Percentiles rank a stretch among this genome's conserved stretches.
Conservation (phyloP, 441 rosid species). For the Populus hybrid region DNA sequence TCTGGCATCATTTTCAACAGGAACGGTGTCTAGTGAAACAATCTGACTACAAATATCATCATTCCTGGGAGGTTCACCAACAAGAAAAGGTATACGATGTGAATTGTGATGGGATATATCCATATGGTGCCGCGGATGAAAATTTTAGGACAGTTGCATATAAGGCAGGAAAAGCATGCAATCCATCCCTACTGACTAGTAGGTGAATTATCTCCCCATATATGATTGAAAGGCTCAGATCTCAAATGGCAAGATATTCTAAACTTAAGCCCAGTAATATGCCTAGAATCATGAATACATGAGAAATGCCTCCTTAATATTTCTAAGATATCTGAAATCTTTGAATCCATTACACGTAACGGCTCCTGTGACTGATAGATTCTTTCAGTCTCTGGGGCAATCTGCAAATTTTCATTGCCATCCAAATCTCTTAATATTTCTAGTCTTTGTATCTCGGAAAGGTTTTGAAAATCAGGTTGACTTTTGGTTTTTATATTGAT, state of each 20-base stretch:
- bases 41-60: too few relatives aligned
- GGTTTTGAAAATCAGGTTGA: too few relatives aligned
- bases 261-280: conserved; percentile 71
- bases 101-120: conserved; percentile 52
- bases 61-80: too few relatives aligned
- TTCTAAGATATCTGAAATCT: conserved; percentile 59
- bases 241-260: conserved; percentile 70
- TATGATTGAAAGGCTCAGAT: conserved; percentile 59
- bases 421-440: conserved; percentile 31
- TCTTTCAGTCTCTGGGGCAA: conserved; percentile 39
- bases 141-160: conserved; percentile 82
- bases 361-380: conserved; percentile 42
- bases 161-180: conserved; percentile 65
- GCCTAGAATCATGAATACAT: conserved; percentile 80
- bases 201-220: conserved; percentile 47
- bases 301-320: conserved; percentile 79
- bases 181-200: conserved; percentile 40
- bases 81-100: too few relatives aligned
- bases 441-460: too few relatives aligned
- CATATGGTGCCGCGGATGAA: conserved; percentile 86
- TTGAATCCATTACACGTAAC: conserved; percentile 84
- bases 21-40: too few relatives aligned
- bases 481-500: too few relatives aligned
- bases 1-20: too few relatives aligned
- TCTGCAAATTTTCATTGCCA: conserved; percentile 32